phyloP scores from a whole-genome alignment of 495 filamentous ascomycete genomes.

The Aspergillus indologenus region DNA sequence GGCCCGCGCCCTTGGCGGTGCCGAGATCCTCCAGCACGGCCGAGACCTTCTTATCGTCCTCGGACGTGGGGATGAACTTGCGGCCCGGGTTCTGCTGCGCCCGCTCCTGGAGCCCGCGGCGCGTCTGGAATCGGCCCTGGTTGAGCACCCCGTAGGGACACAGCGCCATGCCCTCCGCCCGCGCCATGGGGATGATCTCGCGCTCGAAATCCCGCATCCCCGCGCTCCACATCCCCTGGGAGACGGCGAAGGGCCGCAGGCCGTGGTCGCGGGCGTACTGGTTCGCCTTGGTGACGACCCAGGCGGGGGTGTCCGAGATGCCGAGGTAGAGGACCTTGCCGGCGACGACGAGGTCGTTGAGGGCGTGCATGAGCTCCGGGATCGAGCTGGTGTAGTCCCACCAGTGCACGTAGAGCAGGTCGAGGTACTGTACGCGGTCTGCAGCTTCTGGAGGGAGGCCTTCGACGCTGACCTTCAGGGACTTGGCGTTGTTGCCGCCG shows the following conservation, averaged over 20 bases:
- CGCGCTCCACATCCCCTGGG: conserved; percentile 63
- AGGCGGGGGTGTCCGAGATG: conserved; percentile 61
- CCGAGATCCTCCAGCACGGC: conserved; percentile 12
- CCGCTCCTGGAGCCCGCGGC: conserved; percentile 26
- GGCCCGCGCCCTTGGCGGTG: no score
- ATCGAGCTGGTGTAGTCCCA: conserved; percentile 58
- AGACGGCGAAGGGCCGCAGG: conserved; percentile 60
- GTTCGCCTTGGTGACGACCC: conserved; percentile 60
- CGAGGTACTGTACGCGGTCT: conserved; percentile 64
- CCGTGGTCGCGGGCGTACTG: conserved; percentile 57
- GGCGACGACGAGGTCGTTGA: conserved; percentile 53
- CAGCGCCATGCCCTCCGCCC: conserved; percentile 56
- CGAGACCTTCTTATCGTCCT: conserved; percentile 15
- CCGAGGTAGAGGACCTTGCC: conserved; percentile 65
- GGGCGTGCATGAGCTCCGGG: conserved; percentile 57
- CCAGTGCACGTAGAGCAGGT: conserved; percentile 63
- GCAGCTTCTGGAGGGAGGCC: conserved; percentile 56
- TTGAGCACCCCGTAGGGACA: conserved; percentile 52
- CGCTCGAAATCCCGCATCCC: conserved; percentile 52
- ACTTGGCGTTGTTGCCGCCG: conserved; percentile 54
- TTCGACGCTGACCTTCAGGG: conserved; percentile 53
- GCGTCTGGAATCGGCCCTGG: conserved; percentile 51
- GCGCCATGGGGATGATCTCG: conserved; percentile 57
- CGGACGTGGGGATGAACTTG: conserved; percentile 4
- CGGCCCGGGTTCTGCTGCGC: background rate